These are phyloP conservation scores for Thelephora terrestris DNA, from an alignment of 1,284 basidiomycete species.

Conservation along the genomic window DNA sequence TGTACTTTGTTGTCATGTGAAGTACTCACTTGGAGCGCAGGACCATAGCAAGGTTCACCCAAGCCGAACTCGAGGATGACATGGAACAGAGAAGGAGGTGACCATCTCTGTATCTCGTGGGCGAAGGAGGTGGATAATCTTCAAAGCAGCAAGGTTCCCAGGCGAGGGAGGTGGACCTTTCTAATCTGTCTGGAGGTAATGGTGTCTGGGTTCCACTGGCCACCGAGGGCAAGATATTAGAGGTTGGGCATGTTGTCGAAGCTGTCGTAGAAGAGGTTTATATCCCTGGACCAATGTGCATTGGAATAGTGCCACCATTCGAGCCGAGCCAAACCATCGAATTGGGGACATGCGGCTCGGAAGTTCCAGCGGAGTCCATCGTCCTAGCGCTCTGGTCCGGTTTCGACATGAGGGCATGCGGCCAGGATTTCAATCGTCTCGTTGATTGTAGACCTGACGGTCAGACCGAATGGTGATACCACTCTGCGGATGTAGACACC, in stretches of 20 bases:
- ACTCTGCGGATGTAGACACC: slow-evolving; percentile 41
- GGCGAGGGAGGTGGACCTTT: slow-evolving; percentile 22
- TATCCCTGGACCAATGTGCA: slow-evolving; percentile 52
- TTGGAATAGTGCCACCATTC: slow-evolving; percentile 59
- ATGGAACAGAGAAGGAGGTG: slow-evolving; percentile 39
- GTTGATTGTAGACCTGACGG: slow-evolving; percentile 29
- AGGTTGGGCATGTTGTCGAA: slow-evolving; percentile 43
- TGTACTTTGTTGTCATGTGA: no score
- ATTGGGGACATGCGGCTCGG: slow-evolving; percentile 32
- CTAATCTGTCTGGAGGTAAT: slow-evolving; percentile 16
- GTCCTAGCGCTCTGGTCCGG: slow-evolving; percentile 28
- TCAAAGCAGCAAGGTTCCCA: slow-evolving; percentile 45
- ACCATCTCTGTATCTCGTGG: slow-evolving; percentile 39
- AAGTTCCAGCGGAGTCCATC: slow-evolving; percentile 41
- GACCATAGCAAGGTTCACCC: no score
- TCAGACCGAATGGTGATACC: slow-evolving; percentile 45
- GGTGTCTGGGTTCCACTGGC: slow-evolving; percentile 25
- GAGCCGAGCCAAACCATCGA: slow-evolving; percentile 46
- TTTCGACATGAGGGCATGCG: slow-evolving; percentile 39
- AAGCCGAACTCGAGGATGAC: slow-evolving; percentile 37
- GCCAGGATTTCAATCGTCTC: slow-evolving; percentile 32
- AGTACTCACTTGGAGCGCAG: no score
- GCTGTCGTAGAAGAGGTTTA: slow-evolving; percentile 48
- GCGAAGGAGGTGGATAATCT: slow-evolving; percentile 40
- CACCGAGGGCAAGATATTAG: slow-evolving; percentile 46